phyloP scores from a whole-genome alignment of 2,329 filamentous ascomycete species.

The Aspergillus melleus region DNA sequence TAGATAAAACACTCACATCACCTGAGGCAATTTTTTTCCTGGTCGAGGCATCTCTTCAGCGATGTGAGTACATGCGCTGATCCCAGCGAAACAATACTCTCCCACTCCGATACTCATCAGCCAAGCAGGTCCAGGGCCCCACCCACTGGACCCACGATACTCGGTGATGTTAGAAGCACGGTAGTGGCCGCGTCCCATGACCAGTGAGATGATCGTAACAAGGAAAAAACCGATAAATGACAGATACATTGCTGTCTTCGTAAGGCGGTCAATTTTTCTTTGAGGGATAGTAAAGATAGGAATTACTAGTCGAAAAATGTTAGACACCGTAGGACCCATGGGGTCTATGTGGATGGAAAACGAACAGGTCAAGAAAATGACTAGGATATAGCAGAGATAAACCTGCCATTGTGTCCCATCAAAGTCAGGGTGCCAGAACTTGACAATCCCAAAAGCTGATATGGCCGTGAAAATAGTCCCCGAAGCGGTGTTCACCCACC shows the following conservation, averaged over 20 bases:
- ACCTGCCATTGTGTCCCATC: conserved; percentile 16
- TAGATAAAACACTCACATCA: conserved; percentile 11
- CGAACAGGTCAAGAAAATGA: conserved; percentile 14
- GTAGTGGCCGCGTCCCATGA: conserved; percentile 13
- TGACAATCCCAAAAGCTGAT: conserved; percentile 17
- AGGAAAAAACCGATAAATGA: conserved; percentile 12
- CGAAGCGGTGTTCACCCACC: conserved; percentile 24
- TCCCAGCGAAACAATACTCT: conserved; percentile 17
- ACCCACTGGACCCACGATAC: conserved; percentile 9
- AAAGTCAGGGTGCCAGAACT: conserved; percentile 15
- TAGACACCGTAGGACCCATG: background rate
- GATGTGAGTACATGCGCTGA: conserved; percentile 17
- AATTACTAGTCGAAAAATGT: conserved; percentile 6
- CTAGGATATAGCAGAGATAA: conserved; percentile 17
- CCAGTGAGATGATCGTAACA: conserved; percentile 10
- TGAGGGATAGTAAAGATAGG: conserved; percentile 17
- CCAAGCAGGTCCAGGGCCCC: conserved; percentile 11
- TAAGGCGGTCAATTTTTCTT: conserved; percentile 14
- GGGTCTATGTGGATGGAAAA: background rate
- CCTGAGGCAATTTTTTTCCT: conserved; percentile 15
- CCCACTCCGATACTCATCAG: conserved; percentile 16
- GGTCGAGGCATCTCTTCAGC: conserved; percentile 18
- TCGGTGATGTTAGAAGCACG: conserved; percentile 4
- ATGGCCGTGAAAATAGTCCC: conserved; percentile 16
- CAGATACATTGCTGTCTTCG: conserved; percentile 11